phyloP scores from a whole-genome alignment of 1,284 basidiomycete genomes.

The Austroboletus olivaceoglutinosus region DNA sequence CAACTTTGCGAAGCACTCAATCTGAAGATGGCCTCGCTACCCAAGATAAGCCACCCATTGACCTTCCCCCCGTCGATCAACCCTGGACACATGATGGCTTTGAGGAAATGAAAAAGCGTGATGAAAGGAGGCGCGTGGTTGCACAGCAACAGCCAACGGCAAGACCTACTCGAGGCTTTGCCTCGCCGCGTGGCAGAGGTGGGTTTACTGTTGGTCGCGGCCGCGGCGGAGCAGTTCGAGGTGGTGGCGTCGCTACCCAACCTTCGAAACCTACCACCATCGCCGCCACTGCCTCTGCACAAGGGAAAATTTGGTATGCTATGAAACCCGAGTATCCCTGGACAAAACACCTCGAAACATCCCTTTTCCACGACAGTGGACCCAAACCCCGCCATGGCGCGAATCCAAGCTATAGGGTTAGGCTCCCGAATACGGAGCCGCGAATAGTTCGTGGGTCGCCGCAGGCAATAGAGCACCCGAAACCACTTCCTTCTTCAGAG shows the following conservation, averaged over 20 bases:
- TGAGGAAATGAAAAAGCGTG: conserved; percentile 75
- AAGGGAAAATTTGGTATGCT: conserved; percentile 61
- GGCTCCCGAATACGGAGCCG: conserved; percentile 48
- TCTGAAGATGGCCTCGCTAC: conserved; percentile 23
- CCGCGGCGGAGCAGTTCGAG: conserved; percentile 45
- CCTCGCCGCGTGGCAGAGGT: conserved; percentile 41
- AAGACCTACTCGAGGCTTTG: conserved; percentile 30
- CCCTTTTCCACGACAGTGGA: conserved; percentile 60
- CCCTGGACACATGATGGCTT: conserved; percentile 81
- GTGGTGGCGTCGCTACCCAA: conserved; percentile 39
- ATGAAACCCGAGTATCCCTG: conserved; percentile 76
- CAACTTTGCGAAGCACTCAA: conserved; percentile 12
- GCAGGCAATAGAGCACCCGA: conserved; percentile 10
- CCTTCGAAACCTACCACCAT: conserved; percentile 19
- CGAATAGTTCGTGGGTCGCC: conserved; percentile 29
- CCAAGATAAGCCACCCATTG: conserved; percentile 26
- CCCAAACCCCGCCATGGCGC: conserved; percentile 57
- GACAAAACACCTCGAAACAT: conserved; percentile 76
- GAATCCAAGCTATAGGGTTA: conserved; percentile 54
- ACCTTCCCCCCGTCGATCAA: conserved; percentile 59
- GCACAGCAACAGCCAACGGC: conserved; percentile 31
- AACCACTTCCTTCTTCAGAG: conserved; percentile 17
- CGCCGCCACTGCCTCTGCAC: conserved; percentile 30
- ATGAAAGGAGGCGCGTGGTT: conserved; percentile 52
- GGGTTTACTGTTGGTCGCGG: conserved; percentile 38